Evolutionary conservation across 2,329 filamentous ascomycete species (phyloP).

Genomic region (Sordariomycetes sp.): DNA sequence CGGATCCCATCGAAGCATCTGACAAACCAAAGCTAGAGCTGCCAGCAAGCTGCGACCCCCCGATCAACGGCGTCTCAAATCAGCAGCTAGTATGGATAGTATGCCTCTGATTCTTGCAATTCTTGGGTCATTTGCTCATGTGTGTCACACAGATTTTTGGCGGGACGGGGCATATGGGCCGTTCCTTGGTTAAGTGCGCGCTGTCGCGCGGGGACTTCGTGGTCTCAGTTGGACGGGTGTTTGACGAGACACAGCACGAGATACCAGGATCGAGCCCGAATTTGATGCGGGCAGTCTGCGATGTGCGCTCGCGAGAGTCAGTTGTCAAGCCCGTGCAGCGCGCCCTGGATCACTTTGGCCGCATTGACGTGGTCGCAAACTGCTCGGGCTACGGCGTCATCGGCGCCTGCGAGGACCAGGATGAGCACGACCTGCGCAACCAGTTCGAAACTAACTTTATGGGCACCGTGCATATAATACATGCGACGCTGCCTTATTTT

Average conservation of each 20-base stretch:
- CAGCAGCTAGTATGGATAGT: slow-evolving; percentile 86
- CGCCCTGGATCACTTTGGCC: slow-evolving; percentile 66
- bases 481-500: slow-evolving; percentile 81
- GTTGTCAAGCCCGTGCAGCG: slow-evolving; percentile 63
- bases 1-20: background rate
- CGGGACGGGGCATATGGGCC: slow-evolving; percentile 93
- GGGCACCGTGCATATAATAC: slow-evolving; percentile 88
- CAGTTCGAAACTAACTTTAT: slow-evolving; percentile 99
- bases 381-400: slow-evolving; percentile 95
- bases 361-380: slow-evolving; percentile 83
- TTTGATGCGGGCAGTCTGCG: slow-evolving; percentile 76
- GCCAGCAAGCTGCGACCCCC: slow-evolving; percentile 77
- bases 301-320: slow-evolving; percentile 75
- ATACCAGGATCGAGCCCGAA: slow-evolving; percentile 66
- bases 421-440: slow-evolving; percentile 87
- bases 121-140: slow-evolving; percentile 1
- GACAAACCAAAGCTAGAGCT: slow-evolving; percentile 42
- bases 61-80: slow-evolving; percentile 57
- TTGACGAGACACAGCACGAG: slow-evolving; percentile 63
- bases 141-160: slow-evolving; percentile 67
- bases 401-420: slow-evolving; percentile 91
- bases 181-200: slow-evolving; percentile 76
- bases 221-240: slow-evolving; percentile 73
- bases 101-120: slow-evolving; percentile 21
- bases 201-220: slow-evolving; percentile 76